Evolutionary conservation across 192 early-diverging fungal genomes (phyloP).

Genomic region (Entomortierella parvispora): DNA sequence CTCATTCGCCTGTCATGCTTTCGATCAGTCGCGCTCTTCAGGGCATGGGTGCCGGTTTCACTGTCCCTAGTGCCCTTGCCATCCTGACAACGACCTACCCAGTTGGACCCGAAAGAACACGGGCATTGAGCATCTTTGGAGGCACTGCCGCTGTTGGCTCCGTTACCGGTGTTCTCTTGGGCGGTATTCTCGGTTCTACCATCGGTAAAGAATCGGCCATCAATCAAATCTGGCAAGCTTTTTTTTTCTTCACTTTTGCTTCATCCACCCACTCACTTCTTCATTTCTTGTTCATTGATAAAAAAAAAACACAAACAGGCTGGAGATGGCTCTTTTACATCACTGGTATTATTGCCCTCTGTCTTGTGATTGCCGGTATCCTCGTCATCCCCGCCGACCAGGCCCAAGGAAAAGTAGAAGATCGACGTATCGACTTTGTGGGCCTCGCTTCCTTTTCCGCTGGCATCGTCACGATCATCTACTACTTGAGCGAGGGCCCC

Average conservation of each 20-base stretch:
- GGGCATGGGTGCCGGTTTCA: slow-evolving; percentile 21
- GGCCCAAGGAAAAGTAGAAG: not conserved
- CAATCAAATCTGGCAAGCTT: too few relatives aligned
- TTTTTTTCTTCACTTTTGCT: too few relatives aligned
- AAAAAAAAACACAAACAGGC: slow-evolving; percentile 1
- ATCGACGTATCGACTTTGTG: slow-evolving; percentile 5
- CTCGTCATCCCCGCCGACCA: slow-evolving; percentile 5
- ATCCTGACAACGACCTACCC: slow-evolving; percentile 9
- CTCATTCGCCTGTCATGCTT: slow-evolving; percentile 2
- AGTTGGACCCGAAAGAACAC: slow-evolving; percentile 1
- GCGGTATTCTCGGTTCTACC: slow-evolving; percentile 8
- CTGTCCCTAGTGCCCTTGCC: slow-evolving; percentile 22
- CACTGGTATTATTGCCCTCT: slow-evolving; percentile 3
- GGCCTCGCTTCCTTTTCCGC: slow-evolving; percentile 3
- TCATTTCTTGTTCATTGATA: too few relatives aligned
- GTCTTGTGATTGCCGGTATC: slow-evolving; percentile 6
- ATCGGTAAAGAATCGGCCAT: not conserved
- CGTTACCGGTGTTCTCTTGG: slow-evolving; percentile 10
- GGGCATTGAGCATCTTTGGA: slow-evolving; percentile 9
- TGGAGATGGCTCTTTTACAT: slow-evolving; percentile 36
- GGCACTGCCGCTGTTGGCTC: slow-evolving; percentile 12
- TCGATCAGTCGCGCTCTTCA: slow-evolving; percentile 18
- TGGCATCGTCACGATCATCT: slow-evolving; percentile 13
- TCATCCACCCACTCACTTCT: too few relatives aligned
- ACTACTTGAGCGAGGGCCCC: slow-evolving; percentile 13